These are phyloP conservation scores for Cubamyces sp. DNA, from an alignment of 768 basidiomycete genomes.

Conservation along the genomic window DNA sequence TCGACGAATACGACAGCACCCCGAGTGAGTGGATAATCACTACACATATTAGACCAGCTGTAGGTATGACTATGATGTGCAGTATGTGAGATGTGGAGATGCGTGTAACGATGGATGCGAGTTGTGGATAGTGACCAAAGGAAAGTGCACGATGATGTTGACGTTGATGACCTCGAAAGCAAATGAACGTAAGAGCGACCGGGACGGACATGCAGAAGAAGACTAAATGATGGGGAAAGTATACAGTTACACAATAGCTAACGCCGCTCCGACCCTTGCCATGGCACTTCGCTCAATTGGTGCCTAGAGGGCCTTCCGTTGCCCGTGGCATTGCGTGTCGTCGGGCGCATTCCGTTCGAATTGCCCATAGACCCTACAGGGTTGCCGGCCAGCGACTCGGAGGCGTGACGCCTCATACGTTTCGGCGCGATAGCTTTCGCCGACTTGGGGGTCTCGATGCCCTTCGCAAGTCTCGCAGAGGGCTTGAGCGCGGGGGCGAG, in stretches of 20 bases:
- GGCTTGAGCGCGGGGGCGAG: slow-evolving; percentile 75
- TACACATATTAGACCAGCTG: slow-evolving; percentile 25
- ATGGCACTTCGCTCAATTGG: slow-evolving; percentile 64
- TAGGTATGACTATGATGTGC: slow-evolving; percentile 23
- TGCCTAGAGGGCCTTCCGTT: slow-evolving; percentile 50
- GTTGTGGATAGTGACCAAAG: slow-evolving; percentile 15
- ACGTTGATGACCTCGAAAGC: slow-evolving; percentile 21
- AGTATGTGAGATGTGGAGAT: slow-evolving; percentile 18
- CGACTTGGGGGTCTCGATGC: slow-evolving; percentile 43
- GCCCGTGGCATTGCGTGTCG: slow-evolving; percentile 40
- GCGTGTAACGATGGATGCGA: slow-evolving; percentile 14
- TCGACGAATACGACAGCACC: not conserved
- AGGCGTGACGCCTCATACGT: slow-evolving; percentile 66
- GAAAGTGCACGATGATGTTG: slow-evolving; percentile 19
- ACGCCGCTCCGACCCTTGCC: slow-evolving; percentile 43
- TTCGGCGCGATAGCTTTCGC: slow-evolving; percentile 60
- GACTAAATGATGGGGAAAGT: not conserved
- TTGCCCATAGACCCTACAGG: slow-evolving; percentile 27
- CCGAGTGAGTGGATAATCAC: slow-evolving; percentile 1
- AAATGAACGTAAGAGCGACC: slow-evolving; percentile 19
- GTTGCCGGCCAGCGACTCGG: slow-evolving; percentile 57
- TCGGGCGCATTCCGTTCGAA: slow-evolving; percentile 16
- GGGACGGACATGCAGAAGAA: slow-evolving; percentile 1
- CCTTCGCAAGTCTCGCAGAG: slow-evolving; percentile 37
- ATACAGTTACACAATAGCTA: slow-evolving; percentile 15